Conservation (phyloP, 805 yeast species). For the Phaffomyces antillensis region DNA sequence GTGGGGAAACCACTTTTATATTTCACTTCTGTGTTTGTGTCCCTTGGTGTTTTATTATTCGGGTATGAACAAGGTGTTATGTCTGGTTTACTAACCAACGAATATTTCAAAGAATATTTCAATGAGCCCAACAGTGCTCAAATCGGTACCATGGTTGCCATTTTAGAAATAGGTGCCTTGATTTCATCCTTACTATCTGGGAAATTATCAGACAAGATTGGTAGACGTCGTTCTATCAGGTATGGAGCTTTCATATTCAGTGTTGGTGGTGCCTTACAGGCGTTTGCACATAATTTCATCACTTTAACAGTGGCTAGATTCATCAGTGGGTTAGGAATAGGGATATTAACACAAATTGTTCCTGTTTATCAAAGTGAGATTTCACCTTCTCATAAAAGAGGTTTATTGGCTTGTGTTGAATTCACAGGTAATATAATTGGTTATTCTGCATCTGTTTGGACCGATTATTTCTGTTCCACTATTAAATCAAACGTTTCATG, state of each 20-base stretch:
- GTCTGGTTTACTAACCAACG: constrained; percentile 76
- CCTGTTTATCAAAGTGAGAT: constrained; percentile 88
- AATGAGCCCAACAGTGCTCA: constrained; percentile 64
- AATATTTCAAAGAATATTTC: constrained; percentile 62
- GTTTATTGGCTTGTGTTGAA: constrained; percentile 78
- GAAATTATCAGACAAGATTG: constrained; percentile 66
- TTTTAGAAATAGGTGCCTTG: constrained; percentile 83
- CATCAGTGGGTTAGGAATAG: constrained; percentile 82
- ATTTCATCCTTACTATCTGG: constrained; percentile 76
- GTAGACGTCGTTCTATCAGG: constrained; percentile 72
- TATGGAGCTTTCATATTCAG: constrained; percentile 75
- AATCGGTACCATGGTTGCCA: constrained; percentile 83
- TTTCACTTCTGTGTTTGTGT: constrained; percentile 23
- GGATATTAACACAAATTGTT: constrained; percentile 73
- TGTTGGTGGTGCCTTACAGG: constrained; percentile 71
- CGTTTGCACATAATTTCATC: constrained; percentile 46
- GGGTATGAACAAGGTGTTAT: constrained; percentile 90
- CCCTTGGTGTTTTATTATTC: constrained; percentile 43
- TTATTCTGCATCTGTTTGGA: constrained; percentile 80
- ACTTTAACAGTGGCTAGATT: constrained; percentile 68
- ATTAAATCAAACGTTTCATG: constrained; percentile 57
- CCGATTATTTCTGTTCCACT: constrained; percentile 69
- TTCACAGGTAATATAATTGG: constrained; percentile 84
- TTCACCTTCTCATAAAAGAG: constrained; percentile 81
- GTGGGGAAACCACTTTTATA: constrained; percentile 23